Percentiles rank a stretch among this genome's conserved stretches.
These are phyloP conservation scores for Psilocybe mexicana DNA, from an alignment of 1,284 basidiomycete genomes.

Conservation along the genomic window DNA sequence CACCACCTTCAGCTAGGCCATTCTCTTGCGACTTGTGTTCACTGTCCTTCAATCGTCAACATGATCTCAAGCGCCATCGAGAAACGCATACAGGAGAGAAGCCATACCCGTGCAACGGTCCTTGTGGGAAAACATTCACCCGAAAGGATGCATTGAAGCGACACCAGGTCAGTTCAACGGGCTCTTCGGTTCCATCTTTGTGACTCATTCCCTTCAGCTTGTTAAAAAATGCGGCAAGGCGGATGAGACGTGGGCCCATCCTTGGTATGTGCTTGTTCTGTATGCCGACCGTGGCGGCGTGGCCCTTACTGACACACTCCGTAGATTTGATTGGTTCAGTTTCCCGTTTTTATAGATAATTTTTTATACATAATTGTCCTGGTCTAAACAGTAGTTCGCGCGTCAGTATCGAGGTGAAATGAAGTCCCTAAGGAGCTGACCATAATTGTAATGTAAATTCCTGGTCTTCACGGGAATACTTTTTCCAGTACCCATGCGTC, in stretches of 20 bases:
- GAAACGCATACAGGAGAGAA: conserved; percentile 82
- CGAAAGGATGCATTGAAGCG: conserved; percentile 80
- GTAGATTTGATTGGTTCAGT: conserved; percentile 12
- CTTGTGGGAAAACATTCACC: conserved; percentile 81
- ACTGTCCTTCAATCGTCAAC: conserved; percentile 80
- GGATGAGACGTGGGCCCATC: conserved; percentile 50
- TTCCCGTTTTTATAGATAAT: conserved; percentile 23
- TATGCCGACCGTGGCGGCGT: background rate
- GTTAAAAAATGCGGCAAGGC: conserved; percentile 76
- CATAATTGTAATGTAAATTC: conserved; percentile 22
- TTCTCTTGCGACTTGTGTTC: conserved; percentile 78
- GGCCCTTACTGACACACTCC: conserved; percentile 2
- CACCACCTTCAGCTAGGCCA: conserved; percentile 66
- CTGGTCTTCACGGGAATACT: conserved; percentile 30
- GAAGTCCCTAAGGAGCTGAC: conserved; percentile 12
- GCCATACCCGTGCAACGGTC: conserved; percentile 77
- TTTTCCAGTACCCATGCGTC: conserved; percentile 81
- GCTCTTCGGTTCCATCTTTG: conserved; percentile 9
- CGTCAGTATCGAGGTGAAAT: conserved; percentile 9
- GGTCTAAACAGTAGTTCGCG: conserved; percentile 17
- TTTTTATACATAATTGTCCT: conserved; percentile 20
- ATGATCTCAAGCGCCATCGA: conserved; percentile 78
- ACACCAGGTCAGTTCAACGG: conserved; percentile 58
- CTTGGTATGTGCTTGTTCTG: background rate
- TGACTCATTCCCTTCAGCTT: conserved; percentile 45